phyloP scores from a whole-genome alignment of 495 filamentous ascomycete genomes.

The Aeminium ludgeri region DNA sequence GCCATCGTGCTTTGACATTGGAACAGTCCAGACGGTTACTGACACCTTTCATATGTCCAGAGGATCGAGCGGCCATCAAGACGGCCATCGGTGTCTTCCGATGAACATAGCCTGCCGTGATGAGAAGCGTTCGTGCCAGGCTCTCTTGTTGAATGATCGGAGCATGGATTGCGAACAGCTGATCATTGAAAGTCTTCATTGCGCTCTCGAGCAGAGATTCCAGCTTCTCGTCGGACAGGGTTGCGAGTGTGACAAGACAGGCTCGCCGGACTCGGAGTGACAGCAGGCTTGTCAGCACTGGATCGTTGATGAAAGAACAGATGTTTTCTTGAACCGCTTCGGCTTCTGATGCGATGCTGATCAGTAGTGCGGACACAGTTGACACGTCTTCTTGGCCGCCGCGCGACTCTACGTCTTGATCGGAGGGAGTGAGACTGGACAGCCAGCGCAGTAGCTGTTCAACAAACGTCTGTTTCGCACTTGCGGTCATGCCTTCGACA shows the following conservation, averaged over 20 bases:
- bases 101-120: constrained; percentile 60
- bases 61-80: constrained; percentile 47
- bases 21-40: constrained; percentile 74
- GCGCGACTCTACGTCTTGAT: neutral
- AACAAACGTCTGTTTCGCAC: constrained; percentile 5
- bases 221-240: neutral
- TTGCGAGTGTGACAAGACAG: constrained; percentile 1
- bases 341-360: constrained; percentile 17
- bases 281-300: neutral
- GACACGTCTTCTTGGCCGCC: constrained; percentile 14
- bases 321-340: neutral
- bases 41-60: constrained; percentile 54
- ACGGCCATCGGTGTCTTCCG: constrained; percentile 43
- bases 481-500: neutral
- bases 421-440: constrained; percentile 2
- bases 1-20: constrained; percentile 55
- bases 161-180: constrained; percentile 70
- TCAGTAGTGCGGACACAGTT: constrained; percentile 30
- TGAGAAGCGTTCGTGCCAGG: constrained; percentile 65
- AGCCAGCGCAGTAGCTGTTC: constrained; percentile 10
- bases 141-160: constrained; percentile 76
- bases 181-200: constrained; percentile 62
- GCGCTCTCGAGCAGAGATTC: constrained; percentile 41
- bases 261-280: constrained; percentile 7
- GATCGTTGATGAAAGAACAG: neutral